Conservation (phyloP, 2,329 filamentous ascomycete species). For the Bipolaris gigantea region DNA sequence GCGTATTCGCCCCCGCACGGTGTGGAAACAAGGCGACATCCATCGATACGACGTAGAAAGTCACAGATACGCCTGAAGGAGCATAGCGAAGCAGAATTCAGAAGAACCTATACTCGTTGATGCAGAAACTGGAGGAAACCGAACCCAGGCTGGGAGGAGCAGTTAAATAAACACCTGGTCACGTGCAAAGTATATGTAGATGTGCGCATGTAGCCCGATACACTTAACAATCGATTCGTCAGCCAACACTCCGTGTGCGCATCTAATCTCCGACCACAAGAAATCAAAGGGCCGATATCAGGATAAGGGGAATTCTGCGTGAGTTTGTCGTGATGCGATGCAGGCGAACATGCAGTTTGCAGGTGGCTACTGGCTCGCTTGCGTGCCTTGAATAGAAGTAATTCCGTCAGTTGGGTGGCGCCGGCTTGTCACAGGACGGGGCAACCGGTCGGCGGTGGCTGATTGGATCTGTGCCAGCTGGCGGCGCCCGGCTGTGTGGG, state of each 20-base stretch:
- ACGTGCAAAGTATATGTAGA: neutral
- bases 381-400: constrained; percentile 15
- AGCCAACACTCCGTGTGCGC: neutral
- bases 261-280: neutral
- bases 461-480: constrained; percentile 26
- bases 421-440: constrained; percentile 20
- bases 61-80: constrained; percentile 32
- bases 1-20: constrained; percentile 23
- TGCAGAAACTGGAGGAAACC: constrained; percentile 3
- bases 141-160: constrained; percentile 1
- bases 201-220: neutral
- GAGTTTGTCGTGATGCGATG: neutral
- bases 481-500: constrained; percentile 10
- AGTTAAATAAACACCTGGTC: neutral
- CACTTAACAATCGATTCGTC: neutral
- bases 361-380: constrained; percentile 1
- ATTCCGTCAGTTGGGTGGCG: constrained; percentile 16
- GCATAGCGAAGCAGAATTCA: constrained; percentile 27
- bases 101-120: constrained; percentile 5
- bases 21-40: constrained; percentile 19
- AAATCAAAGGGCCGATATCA: neutral
- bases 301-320: neutral
- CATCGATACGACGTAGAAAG: constrained; percentile 29
- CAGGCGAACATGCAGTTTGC: constrained; percentile 13
- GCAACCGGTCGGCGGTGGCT: constrained; percentile 21